Percentiles rank a stretch among this genome's conserved stretches.
phyloP scores from a whole-genome alignment of 1,284 basidiomycete genomes.

The Leccinum solheimii region DNA sequence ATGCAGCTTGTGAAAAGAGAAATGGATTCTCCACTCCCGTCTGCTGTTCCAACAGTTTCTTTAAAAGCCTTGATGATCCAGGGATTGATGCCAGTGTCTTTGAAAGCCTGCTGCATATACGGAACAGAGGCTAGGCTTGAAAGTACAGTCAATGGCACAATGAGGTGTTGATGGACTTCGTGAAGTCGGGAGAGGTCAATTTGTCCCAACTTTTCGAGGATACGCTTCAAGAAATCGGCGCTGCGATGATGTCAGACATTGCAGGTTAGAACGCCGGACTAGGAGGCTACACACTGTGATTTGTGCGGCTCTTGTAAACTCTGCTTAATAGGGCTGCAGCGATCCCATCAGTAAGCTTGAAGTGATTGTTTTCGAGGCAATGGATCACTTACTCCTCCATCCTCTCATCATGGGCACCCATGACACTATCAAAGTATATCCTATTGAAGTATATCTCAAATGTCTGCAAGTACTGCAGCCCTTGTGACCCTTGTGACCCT shows the following conservation, averaged over 20 bases:
- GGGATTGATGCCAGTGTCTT: not conserved
- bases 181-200: not conserved
- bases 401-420: not conserved
- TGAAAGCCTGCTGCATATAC: not conserved
- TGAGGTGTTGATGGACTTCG: slow-evolving; percentile 1
- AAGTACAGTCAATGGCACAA: slow-evolving; percentile 8
- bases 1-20: slow-evolving; percentile 6
- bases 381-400: not conserved
- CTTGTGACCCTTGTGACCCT: not conserved
- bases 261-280: not conserved
- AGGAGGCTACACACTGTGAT: not conserved
- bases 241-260: not conserved
- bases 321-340: not conserved
- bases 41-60: not conserved
- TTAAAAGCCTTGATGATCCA: slow-evolving; percentile 4
- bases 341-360: not conserved
- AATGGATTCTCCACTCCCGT: not conserved
- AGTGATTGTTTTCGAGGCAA: not conserved
- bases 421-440: slow-evolving; percentile 39
- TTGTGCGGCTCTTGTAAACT: not conserved
- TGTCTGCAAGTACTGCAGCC: slow-evolving; percentile 30
- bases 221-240: not conserved
- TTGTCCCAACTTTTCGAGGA: not conserved
- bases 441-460: slow-evolving; percentile 42
- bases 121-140: slow-evolving; percentile 2